Evolutionary conservation across 371 early-diverging fungal genomes (phyloP), one percentile per base, ranked within the genome.

Genomic region (Saksenaea oblongispora): DNA sequence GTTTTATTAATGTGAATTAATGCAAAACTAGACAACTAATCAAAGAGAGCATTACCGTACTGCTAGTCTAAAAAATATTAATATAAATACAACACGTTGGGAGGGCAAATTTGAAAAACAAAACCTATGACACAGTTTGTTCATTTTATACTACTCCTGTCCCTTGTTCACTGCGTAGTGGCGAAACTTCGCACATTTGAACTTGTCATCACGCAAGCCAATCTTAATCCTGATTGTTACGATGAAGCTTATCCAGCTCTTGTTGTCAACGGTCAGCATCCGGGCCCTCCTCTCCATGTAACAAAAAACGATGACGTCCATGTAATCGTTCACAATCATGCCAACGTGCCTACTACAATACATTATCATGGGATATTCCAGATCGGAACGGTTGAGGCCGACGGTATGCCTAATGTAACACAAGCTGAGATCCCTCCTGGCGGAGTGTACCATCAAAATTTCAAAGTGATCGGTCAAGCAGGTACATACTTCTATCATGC

Each of bases 401-500:
- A 83, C 42, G 83, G 83, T 26, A 73, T 79, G 15, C 80, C 83
- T 17, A 69, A 69, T 28, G 60, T 83, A 2, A 78, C 78, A 3
- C 83, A 83, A 59, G 61, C 66, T 10, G 54, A 71, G 3, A 78
- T 83, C 31, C 27, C 9, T 3, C 77, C 80, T 34, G 78, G 78
- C 2, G 54, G 27, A 1, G 55, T 53, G 5, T 78, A 65, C 56
- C 37, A 61, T 5, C 73, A 79, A n/a, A 41, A 64, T 10, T 80
- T 83, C 51, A 54, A 61, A 13, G 60, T 80, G 1, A 36, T 42
- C 9, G 66, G 71, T 13, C 83, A 82, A 35, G 60, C 67, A 3
- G 80, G 80, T 15, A 83, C 83, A 13, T 83, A 74, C 42, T 80
- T 75, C 61, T 80, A 80, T 47, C 81, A 80, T 68, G 81, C 81